Base-by-base conservation (phyloP, 768 basidiomycete species). In the Kwoniella pini region DNA sequence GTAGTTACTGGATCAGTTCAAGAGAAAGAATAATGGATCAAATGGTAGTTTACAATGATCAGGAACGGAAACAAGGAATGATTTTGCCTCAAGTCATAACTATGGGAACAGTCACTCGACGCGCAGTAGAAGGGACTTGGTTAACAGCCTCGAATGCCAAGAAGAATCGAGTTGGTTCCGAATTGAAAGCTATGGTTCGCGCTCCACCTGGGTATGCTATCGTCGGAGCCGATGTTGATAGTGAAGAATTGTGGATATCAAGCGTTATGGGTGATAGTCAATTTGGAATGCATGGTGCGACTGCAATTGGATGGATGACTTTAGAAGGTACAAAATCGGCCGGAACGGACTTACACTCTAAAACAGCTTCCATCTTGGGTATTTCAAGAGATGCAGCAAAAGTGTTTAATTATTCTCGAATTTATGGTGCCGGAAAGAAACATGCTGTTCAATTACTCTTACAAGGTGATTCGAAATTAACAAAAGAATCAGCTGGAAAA, bases 271-370 rank as follows among this genome's bases (percentile, higher is more conserved):
- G 95, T 0, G 96, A 98, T 72, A 90, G 93, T 0, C 95, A 99
- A 78, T 96, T 99, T 77, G 96, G 95, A 9, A 77, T 95, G 58
- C 94, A 99, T 68, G 95, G 95, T 11, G 91, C 93, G 11, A 94
- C 93, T 2, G 93, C 95, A 1, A 86, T 99, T 42, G 95, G 96
- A 2, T 98, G 95, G 95, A 98, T 99, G 95, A 97, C 94, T 15
- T 84, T 99, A 27, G 96, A 98, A 77, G 94, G 96, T 0, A 95
- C 94, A 15, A 98, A 98, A 79, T 84, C 87, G 0, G 88, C 89
- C 0, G 93, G 93, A 4, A 98, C 95, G 5, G 95, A 99, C 80
- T 80, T 99, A 28, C 95, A 97, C 73, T 97, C 94, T 11, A 96
- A 96, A 81, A 95, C 94, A 1, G 96, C 95, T 11, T 85, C 80